A percentile compares a stretch with the other conserved stretches of the same genome.
phyloP scores from a whole-genome alignment of 768 basidiomycete species.

The Russula griseocarnosa region DNA sequence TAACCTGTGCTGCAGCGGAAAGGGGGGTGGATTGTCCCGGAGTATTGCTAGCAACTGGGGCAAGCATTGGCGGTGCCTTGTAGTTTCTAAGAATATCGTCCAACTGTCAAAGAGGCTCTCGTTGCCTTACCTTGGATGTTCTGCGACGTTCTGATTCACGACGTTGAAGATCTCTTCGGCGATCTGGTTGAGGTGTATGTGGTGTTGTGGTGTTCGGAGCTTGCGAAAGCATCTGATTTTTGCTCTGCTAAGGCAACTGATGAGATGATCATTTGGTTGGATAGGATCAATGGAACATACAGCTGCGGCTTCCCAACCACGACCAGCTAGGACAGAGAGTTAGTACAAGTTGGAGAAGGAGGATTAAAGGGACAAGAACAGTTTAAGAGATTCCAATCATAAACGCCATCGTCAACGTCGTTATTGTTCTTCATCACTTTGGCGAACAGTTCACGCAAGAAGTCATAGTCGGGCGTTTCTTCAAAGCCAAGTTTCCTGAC shows the following conservation, averaged over 20 bases:
- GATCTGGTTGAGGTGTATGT: conserved; percentile 45
- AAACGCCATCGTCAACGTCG: conserved; percentile 89
- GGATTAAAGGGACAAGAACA: conserved; percentile 39
- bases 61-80: conserved; percentile 55
- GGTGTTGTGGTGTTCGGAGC: conserved; percentile 53
- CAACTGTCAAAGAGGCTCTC: conserved; percentile 71
- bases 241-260: conserved; percentile 40
- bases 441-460: conserved; percentile 88
- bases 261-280: neutral
- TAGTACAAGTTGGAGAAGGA: neutral
- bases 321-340: conserved; percentile 53
- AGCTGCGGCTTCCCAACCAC: conserved; percentile 87
- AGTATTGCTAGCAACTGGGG: conserved; percentile 46
- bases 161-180: conserved; percentile 52
- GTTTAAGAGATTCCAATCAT: conserved; percentile 95
- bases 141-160: conserved; percentile 64
- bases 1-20: conserved; percentile 70
- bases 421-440: conserved; percentile 90
- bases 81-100: conserved; percentile 66
- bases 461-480: conserved; percentile 98
- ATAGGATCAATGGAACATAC: conserved; percentile 42
- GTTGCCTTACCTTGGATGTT: conserved; percentile 43
- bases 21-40: conserved; percentile 64
- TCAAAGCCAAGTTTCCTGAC: conserved; percentile 99
- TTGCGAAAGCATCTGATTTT: conserved; percentile 62